Base-by-base conservation (phyloP, 306 rosid species). In the Medicago lupulina region DNA sequence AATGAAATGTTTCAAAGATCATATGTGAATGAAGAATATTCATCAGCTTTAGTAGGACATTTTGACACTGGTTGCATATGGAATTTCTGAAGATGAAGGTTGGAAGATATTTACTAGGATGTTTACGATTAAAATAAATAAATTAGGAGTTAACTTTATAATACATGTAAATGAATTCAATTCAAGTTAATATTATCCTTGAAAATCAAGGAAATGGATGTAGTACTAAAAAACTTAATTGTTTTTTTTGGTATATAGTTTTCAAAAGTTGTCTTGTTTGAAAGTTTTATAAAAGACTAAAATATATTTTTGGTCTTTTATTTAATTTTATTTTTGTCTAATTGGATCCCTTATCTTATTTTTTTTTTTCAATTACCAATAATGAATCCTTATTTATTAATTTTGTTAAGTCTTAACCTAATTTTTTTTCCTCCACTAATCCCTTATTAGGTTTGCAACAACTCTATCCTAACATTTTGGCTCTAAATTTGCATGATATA, bases 21-120 rank as follows among this genome's bases (percentile, higher is more conserved):
- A 0, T 83, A 80, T 60, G 87, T 19, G 28, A 80, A 76, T 74
- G 84, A 83, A 78, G 85, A 82, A 47, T 82, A 43, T 63, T 83
- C 90, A 7, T 70, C 91, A 62, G 75, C 68, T 72, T 87, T 89
- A 39, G 49, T 84, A 13, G 91, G 85, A 51, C 82, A 87, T 18
- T 51, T 64, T 16, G 91, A 90, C 11, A 41, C 74, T 53, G 86
- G 79, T 51, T 80, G 46, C 77, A 69, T 90, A 17, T 90, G 97
- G 97, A 75, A 80, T 80, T 87, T 79, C 23, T 86, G 79, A 85
- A 18, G 54, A 65, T 38, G 34, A 59, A 44, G 71, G 12, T 25
- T 15, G 76, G 79, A 67, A 36, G 77, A 14, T 63, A 46, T 4
- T 34, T 6, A 51, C 31, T 28, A 3, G 0, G 31, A 28, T 28